phyloP scores from a whole-genome alignment of 2,329 filamentous ascomycete species.

The Fusarium xyrophilum region DNA sequence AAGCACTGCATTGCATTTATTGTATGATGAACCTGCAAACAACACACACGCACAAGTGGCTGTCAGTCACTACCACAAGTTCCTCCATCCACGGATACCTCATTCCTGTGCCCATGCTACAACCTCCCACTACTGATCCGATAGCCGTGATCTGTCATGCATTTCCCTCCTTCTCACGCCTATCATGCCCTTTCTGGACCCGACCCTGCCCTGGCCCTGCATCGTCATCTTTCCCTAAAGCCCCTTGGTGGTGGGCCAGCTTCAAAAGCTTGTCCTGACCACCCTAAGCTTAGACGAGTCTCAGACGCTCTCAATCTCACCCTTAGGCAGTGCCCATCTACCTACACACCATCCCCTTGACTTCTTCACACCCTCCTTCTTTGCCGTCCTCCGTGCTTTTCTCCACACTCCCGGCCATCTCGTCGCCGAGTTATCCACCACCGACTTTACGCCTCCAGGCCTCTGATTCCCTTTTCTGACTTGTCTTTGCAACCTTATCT shows the following conservation, averaged over 20 bases:
- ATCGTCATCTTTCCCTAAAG: conserved; percentile 37
- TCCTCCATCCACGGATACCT: not conserved
- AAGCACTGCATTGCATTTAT: not conserved
- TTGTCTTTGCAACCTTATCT: conserved; percentile 44
- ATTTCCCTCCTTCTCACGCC: conserved; percentile 22
- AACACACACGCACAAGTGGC: not conserved
- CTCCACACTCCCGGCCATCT: conserved; percentile 45
- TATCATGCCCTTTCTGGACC: conserved; percentile 18
- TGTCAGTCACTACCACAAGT: not conserved
- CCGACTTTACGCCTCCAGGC: conserved; percentile 35
- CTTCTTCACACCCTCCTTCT: conserved; percentile 34
- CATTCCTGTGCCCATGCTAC: conserved; percentile 22
- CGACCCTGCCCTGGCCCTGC: conserved; percentile 28
- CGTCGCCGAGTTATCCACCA: conserved; percentile 47
- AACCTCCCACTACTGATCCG: conserved; percentile 17
- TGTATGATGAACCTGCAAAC: not conserved
- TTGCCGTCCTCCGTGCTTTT: conserved; percentile 41
- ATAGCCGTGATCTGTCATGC: conserved; percentile 32
- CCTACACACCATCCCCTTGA: conserved; percentile 13
- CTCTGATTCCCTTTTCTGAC: conserved; percentile 36
- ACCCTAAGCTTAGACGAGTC: conserved; percentile 23
- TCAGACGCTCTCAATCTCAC: conserved; percentile 16
- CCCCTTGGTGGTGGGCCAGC: conserved; percentile 37
- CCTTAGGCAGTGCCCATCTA: conserved; percentile 10
- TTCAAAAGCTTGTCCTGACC: conserved; percentile 46